These are phyloP conservation scores for Nicotiana otophora DNA, from an alignment of 257 asterid species.

Conservation along the genomic window DNA sequence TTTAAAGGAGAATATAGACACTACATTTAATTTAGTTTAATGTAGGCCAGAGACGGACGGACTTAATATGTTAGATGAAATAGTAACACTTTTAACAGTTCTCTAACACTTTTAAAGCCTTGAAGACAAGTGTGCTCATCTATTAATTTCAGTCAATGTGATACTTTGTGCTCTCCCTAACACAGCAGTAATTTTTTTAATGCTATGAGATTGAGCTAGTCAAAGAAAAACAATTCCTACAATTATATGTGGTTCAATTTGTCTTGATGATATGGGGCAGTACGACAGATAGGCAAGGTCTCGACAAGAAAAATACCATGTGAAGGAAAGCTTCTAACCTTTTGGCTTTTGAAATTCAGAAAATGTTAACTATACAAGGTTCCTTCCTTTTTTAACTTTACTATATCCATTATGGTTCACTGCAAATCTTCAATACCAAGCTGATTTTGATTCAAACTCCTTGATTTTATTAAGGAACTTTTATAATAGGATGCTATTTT, in stretches of 20 bases:
- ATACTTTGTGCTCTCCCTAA: background rate
- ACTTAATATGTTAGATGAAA: background rate
- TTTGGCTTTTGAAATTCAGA: background rate
- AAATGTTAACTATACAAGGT: background rate
- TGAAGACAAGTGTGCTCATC: background rate
- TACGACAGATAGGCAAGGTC: background rate
- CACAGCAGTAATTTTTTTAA: background rate
- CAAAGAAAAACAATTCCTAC: background rate
- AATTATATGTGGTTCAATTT: background rate
- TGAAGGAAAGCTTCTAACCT: background rate
- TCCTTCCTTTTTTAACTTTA: background rate
- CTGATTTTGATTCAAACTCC: background rate
- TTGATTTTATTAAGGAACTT: background rate
- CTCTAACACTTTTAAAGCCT: too few species aligned
- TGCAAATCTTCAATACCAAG: background rate
- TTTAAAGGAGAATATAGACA: background rate
- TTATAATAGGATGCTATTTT: background rate
- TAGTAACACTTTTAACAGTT: too few species aligned
- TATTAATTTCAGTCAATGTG: background rate
- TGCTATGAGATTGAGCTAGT: background rate
- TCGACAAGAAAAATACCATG: background rate
- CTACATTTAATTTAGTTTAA: background rate
- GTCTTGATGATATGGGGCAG: background rate
- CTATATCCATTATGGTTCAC: background rate
- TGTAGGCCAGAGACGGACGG: background rate